Evolutionary conservation across 2,329 filamentous ascomycete species (phyloP).

Genomic region (Aspergillus intermedius): DNA sequence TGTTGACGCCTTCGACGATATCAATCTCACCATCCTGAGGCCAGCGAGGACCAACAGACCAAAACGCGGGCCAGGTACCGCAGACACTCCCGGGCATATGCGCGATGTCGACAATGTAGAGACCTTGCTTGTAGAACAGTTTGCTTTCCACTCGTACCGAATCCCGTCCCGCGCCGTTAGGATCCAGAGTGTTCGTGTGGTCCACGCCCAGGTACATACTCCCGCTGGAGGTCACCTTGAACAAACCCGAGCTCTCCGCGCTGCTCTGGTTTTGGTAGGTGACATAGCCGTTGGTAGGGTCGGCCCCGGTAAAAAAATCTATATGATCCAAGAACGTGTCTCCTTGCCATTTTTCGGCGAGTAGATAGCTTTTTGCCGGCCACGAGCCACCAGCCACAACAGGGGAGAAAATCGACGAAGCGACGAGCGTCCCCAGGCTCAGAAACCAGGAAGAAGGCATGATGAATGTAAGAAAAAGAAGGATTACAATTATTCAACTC

Average conservation of each 20-base stretch:
- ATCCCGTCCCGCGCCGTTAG: constrained; percentile 34
- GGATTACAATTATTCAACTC: constrained; percentile 1
- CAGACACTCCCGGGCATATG: constrained; percentile 45
- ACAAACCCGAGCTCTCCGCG: constrained; percentile 32
- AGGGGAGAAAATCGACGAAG: constrained; percentile 22
- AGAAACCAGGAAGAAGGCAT: constrained; percentile 25
- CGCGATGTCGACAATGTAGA: constrained; percentile 43
- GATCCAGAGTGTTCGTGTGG: constrained; percentile 28
- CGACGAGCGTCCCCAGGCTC: constrained; percentile 25
- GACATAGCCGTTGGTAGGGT: constrained; percentile 48
- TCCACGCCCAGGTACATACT: constrained; percentile 43
- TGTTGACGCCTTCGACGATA: constrained; percentile 48
- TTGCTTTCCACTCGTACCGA: constrained; percentile 42
- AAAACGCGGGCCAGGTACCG: constrained; percentile 48
- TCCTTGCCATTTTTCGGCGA: constrained; percentile 40
- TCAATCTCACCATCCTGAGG: constrained; percentile 44
- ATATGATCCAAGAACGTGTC: constrained; percentile 46
- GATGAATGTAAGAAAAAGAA: not conserved
- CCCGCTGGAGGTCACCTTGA: constrained; percentile 27
- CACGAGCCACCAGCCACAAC: constrained; percentile 4
- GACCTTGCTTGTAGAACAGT: constrained; percentile 39
- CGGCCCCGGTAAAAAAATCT: constrained; percentile 42
- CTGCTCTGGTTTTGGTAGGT: constrained; percentile 39
- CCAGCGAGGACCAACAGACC: constrained; percentile 39
- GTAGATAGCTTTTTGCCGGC: constrained; percentile 25